phyloP scores from a whole-genome alignment of 2,329 filamentous ascomycete species.

The Pseudogymnoascus verrucosus region DNA sequence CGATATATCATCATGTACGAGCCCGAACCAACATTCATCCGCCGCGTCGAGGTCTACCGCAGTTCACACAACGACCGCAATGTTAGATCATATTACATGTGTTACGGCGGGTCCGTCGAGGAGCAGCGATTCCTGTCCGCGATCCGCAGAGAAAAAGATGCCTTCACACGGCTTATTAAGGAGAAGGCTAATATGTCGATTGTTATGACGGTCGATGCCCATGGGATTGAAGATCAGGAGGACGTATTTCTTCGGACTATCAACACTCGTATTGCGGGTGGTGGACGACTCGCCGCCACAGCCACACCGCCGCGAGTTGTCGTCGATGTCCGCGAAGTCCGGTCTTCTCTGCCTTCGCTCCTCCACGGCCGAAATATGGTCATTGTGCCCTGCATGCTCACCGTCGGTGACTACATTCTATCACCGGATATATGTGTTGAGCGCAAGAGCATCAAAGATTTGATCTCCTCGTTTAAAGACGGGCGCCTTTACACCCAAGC shows the following conservation, averaged over 20 bases:
- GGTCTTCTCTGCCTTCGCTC: constrained; percentile 83
- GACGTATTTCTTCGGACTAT: constrained; percentile 89
- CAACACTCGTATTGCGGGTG: constrained; percentile 93
- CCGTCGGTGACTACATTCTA: constrained; percentile 91
- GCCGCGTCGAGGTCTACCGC: constrained; percentile 88
- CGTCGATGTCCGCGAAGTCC: constrained; percentile 92
- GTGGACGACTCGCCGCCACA: constrained; percentile 74
- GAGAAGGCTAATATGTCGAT: constrained; percentile 91
- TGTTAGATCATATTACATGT: constrained; percentile 92
- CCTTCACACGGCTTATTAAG: constrained; percentile 89
- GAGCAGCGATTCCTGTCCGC: constrained; percentile 87
- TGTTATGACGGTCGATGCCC: constrained; percentile 66
- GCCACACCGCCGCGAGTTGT: constrained; percentile 83
- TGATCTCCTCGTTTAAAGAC: constrained; percentile 86
- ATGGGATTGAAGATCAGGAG: constrained; percentile 69
- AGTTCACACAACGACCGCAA: constrained; percentile 86
- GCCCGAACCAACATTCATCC: constrained; percentile 87
- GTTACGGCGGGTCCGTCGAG: constrained; percentile 89
- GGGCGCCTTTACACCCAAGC: constrained; percentile 87
- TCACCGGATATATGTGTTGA: constrained; percentile 89
- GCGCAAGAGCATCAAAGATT: constrained; percentile 84
- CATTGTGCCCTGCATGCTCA: constrained; percentile 89
- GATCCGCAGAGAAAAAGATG: constrained; percentile 91
- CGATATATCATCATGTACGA: constrained; percentile 99
- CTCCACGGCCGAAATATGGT: constrained; percentile 83